Base-by-base conservation (phyloP, 768 basidiomycete species). In the Candolleomyces aberdarensis region DNA sequence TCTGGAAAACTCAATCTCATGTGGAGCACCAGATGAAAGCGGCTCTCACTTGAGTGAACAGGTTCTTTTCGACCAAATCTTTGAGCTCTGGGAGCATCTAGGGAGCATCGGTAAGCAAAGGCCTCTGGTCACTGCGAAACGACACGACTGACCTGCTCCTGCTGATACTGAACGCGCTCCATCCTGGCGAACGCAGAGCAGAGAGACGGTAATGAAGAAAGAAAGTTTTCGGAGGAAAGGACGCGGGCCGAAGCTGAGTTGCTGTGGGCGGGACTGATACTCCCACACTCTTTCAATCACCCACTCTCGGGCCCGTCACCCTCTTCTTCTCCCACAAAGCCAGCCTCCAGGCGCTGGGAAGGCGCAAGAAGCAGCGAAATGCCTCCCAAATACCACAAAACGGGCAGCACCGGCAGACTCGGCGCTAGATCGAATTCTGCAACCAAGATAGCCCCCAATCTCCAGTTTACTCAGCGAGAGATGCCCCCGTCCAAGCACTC, bases 71-170 rank as follows among this genome's bases (percentile, higher is more conserved):
- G 62, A 90, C 86, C 11, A 96, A 80, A 74, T 96, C 94, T 74
- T 93, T 95, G 71, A 96, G 89, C 87, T 97, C 95, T 51, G 88
- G 85, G 85, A 96, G 91, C 87, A 95, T 96, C 85, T 91, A 47
- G n/a, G 20, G 54, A 50, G 44, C 19, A 32, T 57, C 36, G 54
- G 14, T 47, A 7, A 56, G 31, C 36, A 20, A 9, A 20, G 22
- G 14, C 46, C 14, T 39, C 19, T 36, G 26, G 20, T 17, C n/a
- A 26, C 17, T 17, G 26, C 11, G 29, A 19, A 41, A 40, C 19
- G 3, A 39, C 44, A 7, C 7, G 51, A 57, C 78, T 55, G 59
- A 83, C 88, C 86, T 92, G 89, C 86, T 96, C 94, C 74, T 96
- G 91, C 75, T 96, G 87, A 67, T 89, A 96, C 61, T 96, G 91